Percentiles rank a stretch among this genome's conserved stretches.
Evolutionary conservation across 1,139 yeast species (phyloP).

Genomic region (Yamadazyma sp.): DNA sequence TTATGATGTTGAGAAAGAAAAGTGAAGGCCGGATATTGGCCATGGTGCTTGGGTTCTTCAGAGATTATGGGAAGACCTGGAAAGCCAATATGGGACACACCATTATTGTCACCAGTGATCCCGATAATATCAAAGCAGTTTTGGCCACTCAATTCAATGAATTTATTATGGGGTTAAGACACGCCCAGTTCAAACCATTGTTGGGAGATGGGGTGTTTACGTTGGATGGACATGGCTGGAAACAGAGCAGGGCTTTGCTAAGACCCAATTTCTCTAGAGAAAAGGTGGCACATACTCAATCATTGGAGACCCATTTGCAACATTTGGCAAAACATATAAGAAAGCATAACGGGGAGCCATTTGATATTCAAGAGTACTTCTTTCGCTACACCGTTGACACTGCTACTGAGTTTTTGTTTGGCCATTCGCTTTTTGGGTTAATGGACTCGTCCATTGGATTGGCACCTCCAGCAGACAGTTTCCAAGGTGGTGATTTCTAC

Average conservation of each 20-base stretch:
- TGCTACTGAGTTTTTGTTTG: slow-evolving; percentile 43
- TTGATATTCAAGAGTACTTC: slow-evolving; percentile 39
- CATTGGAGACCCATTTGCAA: slow-evolving; percentile 44
- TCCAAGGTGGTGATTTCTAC: slow-evolving; percentile 21
- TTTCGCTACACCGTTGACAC: slow-evolving; percentile 41
- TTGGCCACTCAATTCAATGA: slow-evolving; percentile 46
- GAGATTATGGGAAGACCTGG: slow-evolving; percentile 8
- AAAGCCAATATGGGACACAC: slow-evolving; percentile 15
- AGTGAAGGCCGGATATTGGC: slow-evolving; percentile 11
- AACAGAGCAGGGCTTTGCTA: slow-evolving; percentile 52
- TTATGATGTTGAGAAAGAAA: slow-evolving; percentile 12
- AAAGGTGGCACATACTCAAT: slow-evolving; percentile 47
- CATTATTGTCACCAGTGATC: slow-evolving; percentile 24
- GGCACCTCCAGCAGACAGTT: slow-evolving; percentile 13
- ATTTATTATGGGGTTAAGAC: slow-evolving; percentile 48
- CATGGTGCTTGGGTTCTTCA: slow-evolving; percentile 11
- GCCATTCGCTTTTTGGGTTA: slow-evolving; percentile 33
- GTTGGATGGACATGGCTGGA: slow-evolving; percentile 55
- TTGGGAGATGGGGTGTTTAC: slow-evolving; percentile 59
- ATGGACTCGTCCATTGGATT: slow-evolving; percentile 30
- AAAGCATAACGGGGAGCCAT: slow-evolving; percentile 21
- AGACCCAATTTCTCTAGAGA: slow-evolving; percentile 56
- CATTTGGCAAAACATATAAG: slow-evolving; percentile 33
- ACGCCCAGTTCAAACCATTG: slow-evolving; percentile 36
- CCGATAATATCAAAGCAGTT: slow-evolving; percentile 35